Percentiles rank a stretch among this genome's conserved stretches.
These are phyloP conservation scores for Petunia hybrid DNA, from an alignment of 305 asterid species.

Conservation along the genomic window DNA sequence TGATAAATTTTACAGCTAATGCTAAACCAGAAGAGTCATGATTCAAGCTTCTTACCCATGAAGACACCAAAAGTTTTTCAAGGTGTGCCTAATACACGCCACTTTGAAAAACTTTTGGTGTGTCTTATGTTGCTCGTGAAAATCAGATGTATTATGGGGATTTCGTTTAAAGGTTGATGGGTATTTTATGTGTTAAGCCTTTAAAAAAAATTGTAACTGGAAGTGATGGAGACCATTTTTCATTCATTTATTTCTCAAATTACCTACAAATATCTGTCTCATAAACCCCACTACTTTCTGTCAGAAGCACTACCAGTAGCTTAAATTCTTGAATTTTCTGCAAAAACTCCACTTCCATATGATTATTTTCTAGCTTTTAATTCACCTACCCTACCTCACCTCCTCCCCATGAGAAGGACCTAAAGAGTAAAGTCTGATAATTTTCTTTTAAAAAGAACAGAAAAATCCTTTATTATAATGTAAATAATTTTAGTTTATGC, in stretches of 20 bases:
- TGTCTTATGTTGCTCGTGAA: too few species aligned
- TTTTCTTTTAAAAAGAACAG: neutral
- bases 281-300: slow-evolving; percentile 30
- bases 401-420: neutral
- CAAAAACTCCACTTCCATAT: neutral
- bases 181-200: too few species aligned
- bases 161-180: too few species aligned
- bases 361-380: neutral
- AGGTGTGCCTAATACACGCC: too few species aligned
- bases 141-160: too few species aligned
- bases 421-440: neutral
- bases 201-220: neutral
- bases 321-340: slow-evolving; percentile 13
- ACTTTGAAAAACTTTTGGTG: too few species aligned
- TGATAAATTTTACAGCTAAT: slow-evolving; percentile 26
- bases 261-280: slow-evolving; percentile 27
- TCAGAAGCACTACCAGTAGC: slow-evolving; percentile 23
- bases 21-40: slow-evolving; percentile 8
- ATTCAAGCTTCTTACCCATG: neutral
- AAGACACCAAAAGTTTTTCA: too few species aligned
- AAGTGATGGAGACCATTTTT: slow-evolving; percentile 6
- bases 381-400: neutral
- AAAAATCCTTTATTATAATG: neutral
- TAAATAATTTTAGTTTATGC: neutral
- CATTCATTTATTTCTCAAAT: neutral